Evolutionary conservation across 805 yeast genomes (phyloP).

Genomic region (Wickerhamiella brachini): DNA sequence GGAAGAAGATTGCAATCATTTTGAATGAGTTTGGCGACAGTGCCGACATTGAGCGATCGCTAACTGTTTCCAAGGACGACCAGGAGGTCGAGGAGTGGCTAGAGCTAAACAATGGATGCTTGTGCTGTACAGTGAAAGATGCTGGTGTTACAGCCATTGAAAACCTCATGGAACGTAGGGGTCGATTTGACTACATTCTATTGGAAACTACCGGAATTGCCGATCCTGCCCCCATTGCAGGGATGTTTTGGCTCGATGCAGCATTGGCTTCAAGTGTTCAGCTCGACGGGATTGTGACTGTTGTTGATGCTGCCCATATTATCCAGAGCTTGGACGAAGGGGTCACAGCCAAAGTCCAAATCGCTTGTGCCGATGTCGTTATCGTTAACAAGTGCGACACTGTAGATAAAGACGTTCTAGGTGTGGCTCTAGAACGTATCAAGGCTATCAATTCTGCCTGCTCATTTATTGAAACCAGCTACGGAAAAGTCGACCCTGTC

Average conservation of each 20-base stretch:
- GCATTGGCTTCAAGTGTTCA: constrained; percentile 73
- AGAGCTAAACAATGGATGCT: constrained; percentile 90
- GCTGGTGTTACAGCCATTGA: constrained; percentile 93
- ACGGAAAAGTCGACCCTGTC: constrained; percentile 57
- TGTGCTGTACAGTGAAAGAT: constrained; percentile 92
- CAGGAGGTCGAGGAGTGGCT: constrained; percentile 79
- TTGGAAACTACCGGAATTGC: constrained; percentile 94
- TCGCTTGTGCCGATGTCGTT: constrained; percentile 78
- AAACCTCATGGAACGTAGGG: constrained; percentile 56
- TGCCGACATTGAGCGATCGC: constrained; percentile 72
- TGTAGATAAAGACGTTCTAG: constrained; percentile 20
- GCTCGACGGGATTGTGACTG: constrained; percentile 85
- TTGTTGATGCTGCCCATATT: constrained; percentile 56
- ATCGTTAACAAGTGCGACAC: constrained; percentile 68
- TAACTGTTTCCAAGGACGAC: constrained; percentile 43
- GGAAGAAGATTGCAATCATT: constrained; percentile 71
- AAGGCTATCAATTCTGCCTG: constrained; percentile 51
- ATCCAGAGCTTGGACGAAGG: constrained; percentile 50
- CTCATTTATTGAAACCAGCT: constrained; percentile 51
- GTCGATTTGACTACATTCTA: constrained; percentile 75
- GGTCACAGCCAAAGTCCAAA: constrained; percentile 70
- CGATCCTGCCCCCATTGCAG: constrained; percentile 94
- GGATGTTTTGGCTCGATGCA: constrained; percentile 95
- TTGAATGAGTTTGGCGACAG: constrained; percentile 84
- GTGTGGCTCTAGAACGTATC: constrained; percentile 29